Base-by-base conservation (phyloP, 2,329 filamentous ascomycete species). In the Cercospora sesami region DNA sequence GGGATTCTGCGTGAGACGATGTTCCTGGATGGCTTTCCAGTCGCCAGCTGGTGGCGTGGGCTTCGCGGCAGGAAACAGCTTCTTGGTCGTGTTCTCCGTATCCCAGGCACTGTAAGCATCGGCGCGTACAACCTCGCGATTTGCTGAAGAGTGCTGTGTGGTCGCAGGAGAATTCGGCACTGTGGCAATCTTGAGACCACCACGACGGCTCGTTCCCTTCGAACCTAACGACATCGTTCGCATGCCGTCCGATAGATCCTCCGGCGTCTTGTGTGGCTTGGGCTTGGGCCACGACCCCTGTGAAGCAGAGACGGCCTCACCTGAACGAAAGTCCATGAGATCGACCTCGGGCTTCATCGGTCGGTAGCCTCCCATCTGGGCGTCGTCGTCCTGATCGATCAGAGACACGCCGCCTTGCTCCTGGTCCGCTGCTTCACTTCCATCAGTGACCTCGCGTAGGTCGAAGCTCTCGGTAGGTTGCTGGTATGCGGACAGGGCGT, bases 291-390 rank as follows among this genome's bases (percentile, higher is more conserved):
- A 55, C 12, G 26, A 60, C 18, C 18, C 26, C 31, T 60, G 33
- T 21, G 42, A 23, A 30, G 28, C 60, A 55, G 42, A 55, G 7
- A 30, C 45, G 26, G 51, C n/a, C 16, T 36, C n/a, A n/a, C 8
- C 55, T 42, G 62, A 26, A 10, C 12, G 30, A 16, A 61, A 28
- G 23, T 70, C 68, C 23, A 70, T 68, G 30, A 69, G 62, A 33
- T 62, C 57, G 10, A 28, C 31, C 18, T 66, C 65, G 1, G 71
- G 66, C 18, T 67, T 57, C 14, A 73, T 39, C 28, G 71, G 51
- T 60, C 66, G 70, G 64, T 69, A 69, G 21, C 71, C 71, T 53
- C 69, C 69, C 67, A 67, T 48, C 8, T 71, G 68, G 16, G 70
- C 71, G 45, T 68, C 70, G 26, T 73, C 65, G 21, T 58, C 51